Base-by-base conservation (phyloP, 768 basidiomycete genomes). In the Porpolomopsis calyptriformis region DNA sequence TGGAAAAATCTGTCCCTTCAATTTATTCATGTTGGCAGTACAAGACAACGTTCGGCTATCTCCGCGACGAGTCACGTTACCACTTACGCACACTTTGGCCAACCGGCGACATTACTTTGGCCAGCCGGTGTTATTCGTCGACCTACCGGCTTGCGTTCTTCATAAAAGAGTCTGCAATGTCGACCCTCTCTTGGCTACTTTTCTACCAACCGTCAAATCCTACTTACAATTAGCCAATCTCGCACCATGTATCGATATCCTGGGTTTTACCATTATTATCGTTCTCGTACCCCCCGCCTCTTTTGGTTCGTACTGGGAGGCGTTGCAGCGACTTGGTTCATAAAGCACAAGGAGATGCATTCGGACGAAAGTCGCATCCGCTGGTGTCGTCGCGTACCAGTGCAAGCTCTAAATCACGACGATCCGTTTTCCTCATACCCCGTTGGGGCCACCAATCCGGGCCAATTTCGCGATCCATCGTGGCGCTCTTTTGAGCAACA, bases 221-320 rank as follows among this genome's bases (percentile, higher is more conserved):
- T 19, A 43, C 42, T 27, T 27, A 19, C 3, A 27, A 11, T 31
- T 14, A 31, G 29, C 7, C 36, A 6, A 48, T 23, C 47, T 12
- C 22, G 22, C 34, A 23, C 25, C 18, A 25, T 43, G 49, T 33
- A 24, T 2, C 16, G 27, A 20, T 38, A 45, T 27, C 19, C 9
- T 19, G n/a, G n/a, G n/a, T 39, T 45, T 35, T 14, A 52, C 29
- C 48, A 27, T 20, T 53, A 33, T 27, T 26, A 42, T 26, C 43
- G 20, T 20, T 42, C 36, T 18, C 50, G 50, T 31, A 55, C 76
- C n/a, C 74, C 74, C 36, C 79, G 83, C 51, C 34, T 82, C 45
- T 24, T 85, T 57, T 85, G 83, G 83, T 82, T 85, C 67, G 7
- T 71, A 53, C 16, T 83, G 52, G 84, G 83, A 49, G 80, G 76